Evolutionary conservation across 306 rosid species (phyloP), one percentile per base, ranked within the genome.

Genomic region (Vachellia pachyceras): DNA sequence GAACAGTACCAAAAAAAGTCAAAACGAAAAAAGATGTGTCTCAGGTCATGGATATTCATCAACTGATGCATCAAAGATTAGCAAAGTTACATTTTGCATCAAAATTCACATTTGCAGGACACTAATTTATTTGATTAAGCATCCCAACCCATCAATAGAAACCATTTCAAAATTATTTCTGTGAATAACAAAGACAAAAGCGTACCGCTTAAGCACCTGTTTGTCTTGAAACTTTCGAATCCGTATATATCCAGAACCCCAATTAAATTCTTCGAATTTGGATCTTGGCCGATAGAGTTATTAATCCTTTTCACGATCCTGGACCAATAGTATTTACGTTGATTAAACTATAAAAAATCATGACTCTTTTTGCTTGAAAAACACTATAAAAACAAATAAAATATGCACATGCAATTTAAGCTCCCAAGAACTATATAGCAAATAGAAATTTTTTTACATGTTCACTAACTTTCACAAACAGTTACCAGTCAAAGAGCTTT

Each of bases 181-280:
- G 77, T 81, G 80, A 92, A 84, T 49, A 77, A 83, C 72, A 66
- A 89, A 87, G 82, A 82, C 83, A 84, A 87, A 82, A 84, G 92
- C 89, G 71, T 86, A 90, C 84, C 87, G 47, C 88, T 82, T 89
- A 93, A 87, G 93, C 87, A 95, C 99, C 99, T 95, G 93, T 95
- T 95, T 86, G 98, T 95, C 96, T 95, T 95, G 98, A 95, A 95
- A 93, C 99, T 95, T 86, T 95, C 99, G 58, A 95, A 95, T 88
- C 99, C 99, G 80, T 95, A 95, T 83, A 95, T 95, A 93, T 95
- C 99, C 72, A 95, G 84, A 83, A 95, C 97, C 70, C 99, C 99
- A 71, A 95, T 95, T 89, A 95, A 86, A 85, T 78, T 64, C 71
- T 89, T 93, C 37, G 97, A 91, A 82, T 75, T 66, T 45, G 90